Evolutionary conservation across 768 basidiomycete genomes (phyloP).

Genomic region (Clathrus columnatus): DNA sequence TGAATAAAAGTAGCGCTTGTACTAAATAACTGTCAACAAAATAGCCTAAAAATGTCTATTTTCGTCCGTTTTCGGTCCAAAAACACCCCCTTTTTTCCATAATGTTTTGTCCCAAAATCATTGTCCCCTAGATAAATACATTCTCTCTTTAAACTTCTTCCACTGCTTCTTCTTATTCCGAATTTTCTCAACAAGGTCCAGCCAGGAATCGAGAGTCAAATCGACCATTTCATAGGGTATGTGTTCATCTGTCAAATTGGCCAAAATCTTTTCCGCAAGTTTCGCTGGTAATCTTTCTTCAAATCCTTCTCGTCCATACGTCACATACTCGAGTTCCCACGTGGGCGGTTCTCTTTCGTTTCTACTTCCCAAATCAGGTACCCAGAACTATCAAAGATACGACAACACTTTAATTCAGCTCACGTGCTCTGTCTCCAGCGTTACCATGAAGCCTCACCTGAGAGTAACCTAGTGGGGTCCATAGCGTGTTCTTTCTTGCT

Average conservation of each 20-base stretch:
- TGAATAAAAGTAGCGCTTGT: background rate
- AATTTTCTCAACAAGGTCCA: constrained; percentile 55
- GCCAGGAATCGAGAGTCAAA: constrained; percentile 70
- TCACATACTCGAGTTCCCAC: constrained; percentile 75
- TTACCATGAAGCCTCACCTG: constrained; percentile 45
- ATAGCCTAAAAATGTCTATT: background rate
- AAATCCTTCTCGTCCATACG: constrained; percentile 33
- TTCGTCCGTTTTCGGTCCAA: background rate
- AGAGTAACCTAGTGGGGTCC: constrained; percentile 75
- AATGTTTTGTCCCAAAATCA: background rate
- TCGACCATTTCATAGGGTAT: constrained; percentile 69
- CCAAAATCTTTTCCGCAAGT: constrained; percentile 25
- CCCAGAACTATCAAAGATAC: constrained; percentile 44
- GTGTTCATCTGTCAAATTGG: constrained; percentile 29
- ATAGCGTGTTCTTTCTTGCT: constrained; percentile 57
- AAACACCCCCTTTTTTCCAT: background rate
- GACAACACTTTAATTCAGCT: constrained; percentile 7
- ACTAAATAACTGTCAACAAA: background rate
- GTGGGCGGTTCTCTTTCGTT: constrained; percentile 42
- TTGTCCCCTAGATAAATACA: constrained; percentile 49
- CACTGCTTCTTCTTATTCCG: constrained; percentile 45
- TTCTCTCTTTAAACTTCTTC: constrained; percentile 56
- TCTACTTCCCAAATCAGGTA: constrained; percentile 46
- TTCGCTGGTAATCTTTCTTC: constrained; percentile 45
- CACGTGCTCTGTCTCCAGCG: background rate